Conservation (phyloP, 2,329 filamentous ascomycete species). For the Xylaria sp. region DNA sequence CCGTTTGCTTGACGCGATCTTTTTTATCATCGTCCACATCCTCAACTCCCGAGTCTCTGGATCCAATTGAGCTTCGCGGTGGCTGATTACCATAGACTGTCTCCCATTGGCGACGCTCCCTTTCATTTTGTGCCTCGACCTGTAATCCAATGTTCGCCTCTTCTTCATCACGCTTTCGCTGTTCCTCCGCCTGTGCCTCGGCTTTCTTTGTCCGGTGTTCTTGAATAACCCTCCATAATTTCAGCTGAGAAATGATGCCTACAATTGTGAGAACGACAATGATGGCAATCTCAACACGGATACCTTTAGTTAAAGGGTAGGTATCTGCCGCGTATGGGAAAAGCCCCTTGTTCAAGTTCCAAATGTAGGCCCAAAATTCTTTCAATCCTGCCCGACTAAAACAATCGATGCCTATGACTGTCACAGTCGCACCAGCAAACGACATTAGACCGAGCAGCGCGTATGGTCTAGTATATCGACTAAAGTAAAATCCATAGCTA, state of each 20-base stretch:
- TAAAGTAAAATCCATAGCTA: constrained; percentile 80
- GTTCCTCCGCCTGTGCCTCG: constrained; percentile 59
- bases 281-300: constrained; percentile 83
- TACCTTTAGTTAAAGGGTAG: constrained; percentile 87
- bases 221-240: constrained; percentile 84
- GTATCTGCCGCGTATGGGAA: constrained; percentile 81
- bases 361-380: constrained; percentile 95
- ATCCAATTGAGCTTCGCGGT: constrained; percentile 49
- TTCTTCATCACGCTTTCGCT: constrained; percentile 61
- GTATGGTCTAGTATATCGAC: constrained; percentile 79
- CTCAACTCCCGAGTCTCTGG: constrained; percentile 63
- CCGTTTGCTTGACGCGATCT: constrained; percentile 48
- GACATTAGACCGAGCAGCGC: constrained; percentile 80
- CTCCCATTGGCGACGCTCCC: constrained; percentile 79
- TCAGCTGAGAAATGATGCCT: constrained; percentile 85
- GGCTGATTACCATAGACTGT: constrained; percentile 72
- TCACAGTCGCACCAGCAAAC: constrained; percentile 81
- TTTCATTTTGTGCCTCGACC: constrained; percentile 69
- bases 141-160: constrained; percentile 75
- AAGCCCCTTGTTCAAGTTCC: constrained; percentile 80
- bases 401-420: constrained; percentile 88
- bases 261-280: constrained; percentile 78
- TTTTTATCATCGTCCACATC: constrained; percentile 58
- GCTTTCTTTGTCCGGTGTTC: constrained; percentile 66
- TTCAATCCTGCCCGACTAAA: constrained; percentile 90